A percentile compares a stretch with the other conserved stretches of the same genome.
Conservation (phyloP, 2,329 filamentous ascomycete species). For the Delphinella strobiligena region DNA sequence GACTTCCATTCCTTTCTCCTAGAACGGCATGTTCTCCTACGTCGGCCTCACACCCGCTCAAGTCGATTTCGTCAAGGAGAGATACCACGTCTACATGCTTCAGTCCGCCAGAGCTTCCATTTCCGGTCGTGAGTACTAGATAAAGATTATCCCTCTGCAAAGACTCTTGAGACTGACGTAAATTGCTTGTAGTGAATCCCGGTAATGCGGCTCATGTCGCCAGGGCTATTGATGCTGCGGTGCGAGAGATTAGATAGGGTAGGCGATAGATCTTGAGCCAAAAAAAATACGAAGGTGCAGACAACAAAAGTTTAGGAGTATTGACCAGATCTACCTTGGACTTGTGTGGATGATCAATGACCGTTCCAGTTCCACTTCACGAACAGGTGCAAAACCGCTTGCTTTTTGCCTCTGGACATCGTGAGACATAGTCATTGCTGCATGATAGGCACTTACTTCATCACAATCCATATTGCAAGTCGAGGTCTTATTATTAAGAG, state of each 20-base stretch:
- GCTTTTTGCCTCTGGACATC: too few relatives aligned
- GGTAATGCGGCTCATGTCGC: conserved; percentile 6
- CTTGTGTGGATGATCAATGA: too few relatives aligned
- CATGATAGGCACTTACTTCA: too few relatives aligned
- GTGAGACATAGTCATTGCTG: too few relatives aligned
- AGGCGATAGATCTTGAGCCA: too few relatives aligned
- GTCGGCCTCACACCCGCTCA: conserved; percentile 61
- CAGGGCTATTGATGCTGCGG: conserved; percentile 6
- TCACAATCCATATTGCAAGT: too few relatives aligned
- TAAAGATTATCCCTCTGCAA: neutral
- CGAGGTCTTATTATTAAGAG: too few relatives aligned
- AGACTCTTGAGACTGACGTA: neutral
- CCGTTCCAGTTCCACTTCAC: too few relatives aligned
- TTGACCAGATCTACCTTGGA: too few relatives aligned
- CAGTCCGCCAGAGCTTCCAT: conserved; percentile 1
- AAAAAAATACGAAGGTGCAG: too few relatives aligned
- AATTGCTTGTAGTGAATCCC: conserved; percentile 1
- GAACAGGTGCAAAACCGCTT: too few relatives aligned
- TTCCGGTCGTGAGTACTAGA: neutral
- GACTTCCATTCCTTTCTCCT: conserved; percentile 45
- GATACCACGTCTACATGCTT: conserved; percentile 60
- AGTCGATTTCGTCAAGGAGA: conserved; percentile 52
- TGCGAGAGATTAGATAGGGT: conserved; percentile 2
- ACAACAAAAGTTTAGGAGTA: too few relatives aligned
- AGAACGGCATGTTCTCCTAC: conserved; percentile 98